phyloP scores from a whole-genome alignment of 2,329 filamentous ascomycete species.

The Ophiostoma piceae region DNA sequence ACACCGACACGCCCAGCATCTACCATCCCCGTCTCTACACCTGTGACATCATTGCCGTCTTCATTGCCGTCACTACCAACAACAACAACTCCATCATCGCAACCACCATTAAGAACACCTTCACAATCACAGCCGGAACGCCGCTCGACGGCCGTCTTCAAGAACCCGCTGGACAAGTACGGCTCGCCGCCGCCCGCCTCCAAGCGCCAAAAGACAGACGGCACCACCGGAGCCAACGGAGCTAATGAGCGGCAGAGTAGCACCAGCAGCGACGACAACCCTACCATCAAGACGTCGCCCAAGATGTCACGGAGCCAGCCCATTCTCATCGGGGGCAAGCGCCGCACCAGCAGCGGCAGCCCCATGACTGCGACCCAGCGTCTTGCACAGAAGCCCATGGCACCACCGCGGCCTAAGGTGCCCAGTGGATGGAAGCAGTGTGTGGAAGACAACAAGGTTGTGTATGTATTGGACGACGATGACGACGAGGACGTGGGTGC shows the following conservation, averaged over 20 bases:
- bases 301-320: not conserved
- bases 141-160: constrained; percentile 6
- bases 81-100: not conserved
- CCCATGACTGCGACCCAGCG: not conserved
- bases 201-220: constrained; percentile 17
- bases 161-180: constrained; percentile 16
- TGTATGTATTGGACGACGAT: constrained; percentile 23
- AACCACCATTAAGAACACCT: no score
- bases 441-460: constrained; percentile 12
- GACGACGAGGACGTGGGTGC: constrained; percentile 19
- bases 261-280: not conserved
- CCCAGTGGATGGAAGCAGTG: constrained; percentile 11
- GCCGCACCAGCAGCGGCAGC: not conserved
- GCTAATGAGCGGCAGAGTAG: not conserved
- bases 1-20: not conserved
- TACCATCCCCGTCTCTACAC: not conserved
- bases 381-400: constrained; percentile 2
- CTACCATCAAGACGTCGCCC: not conserved
- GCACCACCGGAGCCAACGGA: not conserved
- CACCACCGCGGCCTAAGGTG: not conserved
- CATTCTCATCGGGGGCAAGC: not conserved
- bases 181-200: constrained; percentile 17
- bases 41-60: not conserved
- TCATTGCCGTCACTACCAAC: not conserved
- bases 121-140: not conserved